Conservation (phyloP, 2,329 filamentous ascomycete species). For the Hymenoscyphus salicellus region DNA sequence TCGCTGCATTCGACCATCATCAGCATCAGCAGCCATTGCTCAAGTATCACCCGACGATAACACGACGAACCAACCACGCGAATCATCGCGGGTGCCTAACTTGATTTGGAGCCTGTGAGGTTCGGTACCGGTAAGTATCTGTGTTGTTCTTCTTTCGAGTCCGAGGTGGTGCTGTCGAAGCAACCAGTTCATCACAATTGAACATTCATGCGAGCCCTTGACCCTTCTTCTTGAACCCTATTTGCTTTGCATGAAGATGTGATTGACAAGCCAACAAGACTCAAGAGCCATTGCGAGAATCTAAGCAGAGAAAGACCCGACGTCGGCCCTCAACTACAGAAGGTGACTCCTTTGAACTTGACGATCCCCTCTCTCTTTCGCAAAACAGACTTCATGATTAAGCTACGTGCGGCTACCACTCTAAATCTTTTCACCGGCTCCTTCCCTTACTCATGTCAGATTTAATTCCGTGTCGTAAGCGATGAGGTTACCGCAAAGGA, state of each 20-base stretch:
- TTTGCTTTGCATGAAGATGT: slow-evolving; percentile 9
- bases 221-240: not conserved
- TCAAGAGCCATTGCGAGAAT: not conserved
- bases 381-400: not conserved
- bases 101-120: not conserved
- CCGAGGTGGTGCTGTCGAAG: not conserved
- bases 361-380: not conserved
- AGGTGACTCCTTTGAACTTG: not conserved
- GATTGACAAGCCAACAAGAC: not conserved
- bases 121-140: not conserved
- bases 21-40: not conserved
- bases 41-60: not conserved
- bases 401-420: not conserved
- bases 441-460: slow-evolving; percentile 2
- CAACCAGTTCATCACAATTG: slow-evolving; percentile 25
- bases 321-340: not conserved
- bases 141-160: slow-evolving; percentile 6
- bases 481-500: not conserved
- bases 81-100: not conserved
- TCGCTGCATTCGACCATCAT: not conserved
- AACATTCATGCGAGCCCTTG: slow-evolving; percentile 17
- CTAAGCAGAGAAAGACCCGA: not conserved
- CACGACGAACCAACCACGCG: not conserved
- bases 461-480: not conserved
- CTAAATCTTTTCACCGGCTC: not conserved